These are phyloP conservation scores for Suillus alpinus DNA, from an alignment of 768 basidiomycete species.

Conservation along the genomic window DNA sequence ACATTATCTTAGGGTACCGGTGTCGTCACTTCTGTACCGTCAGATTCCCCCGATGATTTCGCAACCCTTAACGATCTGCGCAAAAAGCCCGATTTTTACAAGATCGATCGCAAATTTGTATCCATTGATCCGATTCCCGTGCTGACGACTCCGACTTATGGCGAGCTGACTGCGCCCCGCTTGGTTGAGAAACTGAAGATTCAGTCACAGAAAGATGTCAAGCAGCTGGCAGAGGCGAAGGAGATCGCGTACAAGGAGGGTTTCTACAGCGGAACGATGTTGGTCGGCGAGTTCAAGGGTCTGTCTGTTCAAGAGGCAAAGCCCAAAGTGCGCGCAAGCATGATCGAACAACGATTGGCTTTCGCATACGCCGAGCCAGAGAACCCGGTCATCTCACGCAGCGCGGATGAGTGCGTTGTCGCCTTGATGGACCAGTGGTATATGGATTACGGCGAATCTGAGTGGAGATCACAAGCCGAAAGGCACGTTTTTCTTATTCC, in stretches of 20 bases:
- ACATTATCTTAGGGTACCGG: slow-evolving; percentile 74
- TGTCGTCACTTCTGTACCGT: slow-evolving; percentile 96
- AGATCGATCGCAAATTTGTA: slow-evolving; percentile 87
- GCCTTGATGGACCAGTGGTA: slow-evolving; percentile 99
- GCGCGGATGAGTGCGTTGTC: slow-evolving; percentile 96
- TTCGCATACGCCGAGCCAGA: slow-evolving; percentile 96
- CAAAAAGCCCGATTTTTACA: slow-evolving; percentile 96
- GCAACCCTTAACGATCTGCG: slow-evolving; percentile 85
- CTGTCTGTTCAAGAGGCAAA: slow-evolving; percentile 89
- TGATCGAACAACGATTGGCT: slow-evolving; percentile 77
- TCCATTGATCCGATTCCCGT: slow-evolving; percentile 85
- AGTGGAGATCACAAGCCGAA: slow-evolving; percentile 86
- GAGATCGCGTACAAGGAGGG: slow-evolving; percentile 98
- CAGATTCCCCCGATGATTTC: slow-evolving; percentile 97
- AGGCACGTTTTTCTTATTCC: slow-evolving; percentile 48
- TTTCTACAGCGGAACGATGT: slow-evolving; percentile 92
- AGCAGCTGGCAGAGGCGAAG: slow-evolving; percentile 94
- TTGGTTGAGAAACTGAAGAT: slow-evolving; percentile 90
- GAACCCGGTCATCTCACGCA: slow-evolving; percentile 82
- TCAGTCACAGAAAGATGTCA: slow-evolving; percentile 90
- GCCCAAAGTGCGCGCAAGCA: slow-evolving; percentile 75
- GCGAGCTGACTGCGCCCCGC: slow-evolving; percentile 82
- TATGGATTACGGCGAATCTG: slow-evolving; percentile 89
- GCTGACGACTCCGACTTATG: slow-evolving; percentile 86
- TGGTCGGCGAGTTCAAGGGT: slow-evolving; percentile 89